Base-by-base conservation (phyloP, 139 green algal species). In the Volvox reticuliferus region DNA sequence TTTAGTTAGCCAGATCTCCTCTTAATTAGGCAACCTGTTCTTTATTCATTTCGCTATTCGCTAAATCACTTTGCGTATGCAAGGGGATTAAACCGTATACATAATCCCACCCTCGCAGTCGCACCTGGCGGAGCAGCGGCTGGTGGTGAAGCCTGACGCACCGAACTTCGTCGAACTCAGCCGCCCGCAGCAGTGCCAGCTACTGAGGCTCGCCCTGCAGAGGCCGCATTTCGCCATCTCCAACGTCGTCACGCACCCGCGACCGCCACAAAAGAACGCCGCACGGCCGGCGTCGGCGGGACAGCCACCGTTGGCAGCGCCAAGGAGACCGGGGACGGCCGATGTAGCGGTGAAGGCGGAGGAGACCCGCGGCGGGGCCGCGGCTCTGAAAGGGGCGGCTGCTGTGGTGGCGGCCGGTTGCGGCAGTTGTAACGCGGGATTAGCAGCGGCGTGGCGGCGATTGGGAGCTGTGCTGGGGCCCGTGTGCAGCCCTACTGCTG, bases 211-310 rank as follows among this genome's bases (percentile, higher is more conserved):
- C 14, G 76, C 87, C 61, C 87, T 91, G 20, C 24, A 30, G 76
- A 67, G 87, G 24, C 76, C 87, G n/a, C 62, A 86, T 35, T 86
- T 91, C 32, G 62, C 76, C 16, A 69, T 91, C 22, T 69, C 61
- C 26, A 91, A 91, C 76, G 86, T 37, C 0, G 73, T 76, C 30
- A 90, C 73, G 6, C 86, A 90, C 86, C 86, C 86, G 2, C 71
- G 86, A 32, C 86, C 86, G 73, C 86, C 86, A 30, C 86, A 73
- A 21, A 65, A 13, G 36, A 84, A 61, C 12, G 30, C 12, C 12
- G 32, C 76, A 5, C 30, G 13, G 30, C 32, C 33, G 32, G 32
- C 19, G 32, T 26, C 13, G 76, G 30, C 13, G 76, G 32, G 12
- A 9, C 32, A 82, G 30, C 76, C 50, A 35, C 76, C 20, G 30